Percentiles rank a stretch among this genome's conserved stretches.
These are phyloP conservation scores for Rhodotorula sp. DNA, from an alignment of 1,284 basidiomycete species.

Conservation along the genomic window DNA sequence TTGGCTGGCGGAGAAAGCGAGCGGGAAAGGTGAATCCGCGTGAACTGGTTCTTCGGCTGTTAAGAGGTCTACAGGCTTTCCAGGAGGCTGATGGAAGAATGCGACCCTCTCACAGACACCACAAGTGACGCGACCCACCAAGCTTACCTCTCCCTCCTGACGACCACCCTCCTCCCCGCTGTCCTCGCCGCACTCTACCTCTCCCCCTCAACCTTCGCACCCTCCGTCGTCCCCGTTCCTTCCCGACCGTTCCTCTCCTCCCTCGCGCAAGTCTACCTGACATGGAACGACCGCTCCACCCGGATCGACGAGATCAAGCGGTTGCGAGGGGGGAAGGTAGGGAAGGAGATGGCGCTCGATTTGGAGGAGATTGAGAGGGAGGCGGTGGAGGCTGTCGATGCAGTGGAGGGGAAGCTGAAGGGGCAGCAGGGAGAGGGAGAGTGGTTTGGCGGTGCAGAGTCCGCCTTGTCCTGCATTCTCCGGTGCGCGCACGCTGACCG, in stretches of 20 bases:
- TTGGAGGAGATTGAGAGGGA: conserved; percentile 36
- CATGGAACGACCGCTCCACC: conserved; percentile 1
- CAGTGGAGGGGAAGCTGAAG: conserved; percentile 30
- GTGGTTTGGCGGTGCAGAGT: conserved; percentile 31
- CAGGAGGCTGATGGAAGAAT: too few species aligned
- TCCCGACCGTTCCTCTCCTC: conserved; percentile 7
- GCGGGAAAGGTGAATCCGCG: background rate
- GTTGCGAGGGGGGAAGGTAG: conserved; percentile 22
- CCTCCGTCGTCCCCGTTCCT: background rate
- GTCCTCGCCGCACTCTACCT: conserved; percentile 33
- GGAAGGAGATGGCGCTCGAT: conserved; percentile 20
- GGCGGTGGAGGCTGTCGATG: conserved; percentile 27
- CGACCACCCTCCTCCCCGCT: conserved; percentile 33
- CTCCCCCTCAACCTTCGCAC: conserved; percentile 4
- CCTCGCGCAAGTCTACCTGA: background rate
- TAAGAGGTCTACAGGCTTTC: too few species aligned
- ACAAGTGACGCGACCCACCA: conserved; percentile 11
- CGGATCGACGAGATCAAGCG: conserved; percentile 29
- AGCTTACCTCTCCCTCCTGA: conserved; percentile 31
- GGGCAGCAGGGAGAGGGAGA: background rate
- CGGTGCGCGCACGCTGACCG: background rate
- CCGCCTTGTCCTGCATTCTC: background rate
- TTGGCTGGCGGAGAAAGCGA: conserved; percentile 1
- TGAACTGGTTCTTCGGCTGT: background rate
- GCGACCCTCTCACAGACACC: background rate